Evolutionary conservation across 371 early-diverging fungal genomes (phyloP), one percentile per base, ranked within the genome.

Genomic region (Batrachochytrium dendrobatidis): DNA sequence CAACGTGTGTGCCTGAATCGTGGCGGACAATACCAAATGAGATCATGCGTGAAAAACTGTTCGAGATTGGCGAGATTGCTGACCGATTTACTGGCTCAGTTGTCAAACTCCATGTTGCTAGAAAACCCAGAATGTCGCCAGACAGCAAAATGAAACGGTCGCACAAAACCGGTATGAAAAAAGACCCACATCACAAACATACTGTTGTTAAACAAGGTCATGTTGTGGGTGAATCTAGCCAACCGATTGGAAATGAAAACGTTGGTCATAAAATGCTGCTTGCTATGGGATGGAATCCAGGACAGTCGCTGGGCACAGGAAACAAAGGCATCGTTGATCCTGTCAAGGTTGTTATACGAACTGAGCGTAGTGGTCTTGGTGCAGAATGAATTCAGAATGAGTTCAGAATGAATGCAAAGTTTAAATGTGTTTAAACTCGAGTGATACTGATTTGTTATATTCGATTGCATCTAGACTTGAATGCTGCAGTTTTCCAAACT

Each of bases 201-300:
- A 15, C 39, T 15, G 39, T 20, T 39, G 39, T 20, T 39, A 20
- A 20, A 39, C 15, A 15, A 15, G 39, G 15, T 39, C 15, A 15
- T 20, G 39, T 15, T 39, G 15, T 15, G 39, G 39, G 20, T 39
- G 39, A 15, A 15, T 15, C 39, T 39, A 15, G 15, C 39, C n/a
- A n/a, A n/a, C n/a, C n/a, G n/a, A n/a, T n/a, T n/a, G n/a, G n/a
- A n/a, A 20, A 15, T 20, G 39, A 20, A 39, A 20, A 20, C 15
- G 20, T 59, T 51, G 60, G 60, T 1, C 51, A 59, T 28, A 30
- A 34, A 44, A 59, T 59, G 60, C n/a, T 59, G 34, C 28, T 17
- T 15, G 34, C 26, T 29, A 59, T 59, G 60, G 60, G 60, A 4
- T 59, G 60, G 60, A n/a, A 24, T 15, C 53, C 25, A 3, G 60